Conservation (phyloP, 495 filamentous ascomycete genomes). For the Cenococcum geophilum region DNA sequence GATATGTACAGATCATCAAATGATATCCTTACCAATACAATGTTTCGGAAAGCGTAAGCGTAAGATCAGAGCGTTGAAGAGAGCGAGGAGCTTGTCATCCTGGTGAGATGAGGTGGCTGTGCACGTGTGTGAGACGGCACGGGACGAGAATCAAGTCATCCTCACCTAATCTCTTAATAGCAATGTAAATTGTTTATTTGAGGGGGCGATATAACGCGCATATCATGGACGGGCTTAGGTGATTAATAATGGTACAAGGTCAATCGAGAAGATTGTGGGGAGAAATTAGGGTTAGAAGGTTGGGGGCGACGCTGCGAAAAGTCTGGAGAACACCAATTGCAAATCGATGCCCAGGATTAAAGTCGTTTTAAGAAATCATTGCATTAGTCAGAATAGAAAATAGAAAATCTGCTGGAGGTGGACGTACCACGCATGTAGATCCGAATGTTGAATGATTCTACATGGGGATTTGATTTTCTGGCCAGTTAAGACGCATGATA, state of each 20-base stretch:
- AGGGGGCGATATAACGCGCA: not conserved
- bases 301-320: not conserved
- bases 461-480: not conserved
- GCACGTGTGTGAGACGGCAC: constrained; percentile 6
- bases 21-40: not conserved
- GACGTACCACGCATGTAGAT: not conserved
- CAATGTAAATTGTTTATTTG: constrained; percentile 2
- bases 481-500: not conserved
- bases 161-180: not conserved
- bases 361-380: not conserved
- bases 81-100: not conserved
- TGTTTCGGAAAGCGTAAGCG: not conserved
- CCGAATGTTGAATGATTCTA: not conserved
- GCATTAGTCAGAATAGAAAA: not conserved
- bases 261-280: not conserved
- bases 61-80: not conserved
- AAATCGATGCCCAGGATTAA: not conserved
- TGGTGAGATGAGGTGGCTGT: constrained; percentile 4
- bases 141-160: constrained; percentile 6
- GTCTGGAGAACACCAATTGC: not conserved
- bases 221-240: not conserved
- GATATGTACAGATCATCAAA: too few relatives aligned
- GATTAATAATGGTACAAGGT: not conserved
- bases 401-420: not conserved
- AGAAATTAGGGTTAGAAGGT: not conserved